Conservation (phyloP, 164 flowering plant species). For the Piper longum region DNA sequence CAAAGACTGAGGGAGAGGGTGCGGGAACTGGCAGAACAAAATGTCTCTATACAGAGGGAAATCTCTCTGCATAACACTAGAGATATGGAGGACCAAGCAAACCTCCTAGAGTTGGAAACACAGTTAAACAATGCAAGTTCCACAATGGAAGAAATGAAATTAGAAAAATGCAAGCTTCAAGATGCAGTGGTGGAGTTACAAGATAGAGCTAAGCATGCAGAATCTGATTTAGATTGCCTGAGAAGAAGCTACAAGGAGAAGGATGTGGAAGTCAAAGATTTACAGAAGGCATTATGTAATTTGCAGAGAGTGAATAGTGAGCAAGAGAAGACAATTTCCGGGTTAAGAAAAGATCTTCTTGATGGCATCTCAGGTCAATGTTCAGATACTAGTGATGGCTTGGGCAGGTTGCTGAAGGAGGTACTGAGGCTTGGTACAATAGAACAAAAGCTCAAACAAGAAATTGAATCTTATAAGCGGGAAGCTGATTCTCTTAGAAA, state of each 20-base stretch:
- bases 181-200: conserved; percentile 31
- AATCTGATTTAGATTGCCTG: conserved; percentile 42
- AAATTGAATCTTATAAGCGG: conserved; percentile 48
- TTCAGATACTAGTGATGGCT: conserved; percentile 28
- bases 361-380: conserved; percentile 32
- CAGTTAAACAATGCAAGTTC: conserved; percentile 35
- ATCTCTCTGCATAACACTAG: conserved; percentile 20
- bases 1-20: conserved; percentile 84
- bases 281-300: conserved; percentile 55
- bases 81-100: conserved; percentile 39
- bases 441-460: conserved; percentile 66
- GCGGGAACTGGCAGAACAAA: conserved; percentile 78
- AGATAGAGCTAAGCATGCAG: conserved; percentile 33
- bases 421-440: conserved; percentile 66
- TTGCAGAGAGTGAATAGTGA: conserved; percentile 60
- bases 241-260: conserved; percentile 49
- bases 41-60: no score
- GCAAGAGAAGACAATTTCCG: conserved; percentile 76
- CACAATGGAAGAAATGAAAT: conserved; percentile 25
- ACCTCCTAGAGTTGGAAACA: conserved; percentile 25
- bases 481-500: conserved; percentile 69
- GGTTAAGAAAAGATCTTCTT: conserved; percentile 41
- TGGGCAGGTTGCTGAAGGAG: conserved; percentile 48
- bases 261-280: conserved; percentile 42
- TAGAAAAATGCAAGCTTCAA: conserved; percentile 34